phyloP scores from a whole-genome alignment of 768 basidiomycete species.

The Russula olivacea region DNA sequence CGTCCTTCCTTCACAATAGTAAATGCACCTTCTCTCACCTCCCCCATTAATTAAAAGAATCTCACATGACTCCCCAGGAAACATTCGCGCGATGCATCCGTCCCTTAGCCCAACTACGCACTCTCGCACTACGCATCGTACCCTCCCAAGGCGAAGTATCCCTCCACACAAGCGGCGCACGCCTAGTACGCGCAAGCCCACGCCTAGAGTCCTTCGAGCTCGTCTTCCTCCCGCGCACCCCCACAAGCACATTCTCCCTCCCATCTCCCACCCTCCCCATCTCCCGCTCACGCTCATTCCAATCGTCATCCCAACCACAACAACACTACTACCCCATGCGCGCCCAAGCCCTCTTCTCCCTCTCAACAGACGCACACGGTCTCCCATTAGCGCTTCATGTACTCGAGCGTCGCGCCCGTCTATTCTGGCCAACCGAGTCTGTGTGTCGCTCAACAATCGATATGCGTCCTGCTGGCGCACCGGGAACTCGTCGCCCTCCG shows the following conservation, averaged over 20 bases:
- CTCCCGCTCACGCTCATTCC: not conserved
- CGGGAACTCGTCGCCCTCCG: slow-evolving; percentile 14
- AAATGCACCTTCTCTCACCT: slow-evolving; percentile 25
- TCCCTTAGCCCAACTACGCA: slow-evolving; percentile 56
- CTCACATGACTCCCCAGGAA: slow-evolving; percentile 37
- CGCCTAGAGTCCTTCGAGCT: slow-evolving; percentile 59
- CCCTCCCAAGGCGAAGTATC: slow-evolving; percentile 59
- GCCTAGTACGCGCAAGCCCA: slow-evolving; percentile 61
- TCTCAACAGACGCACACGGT: slow-evolving; percentile 20
- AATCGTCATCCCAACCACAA: not conserved
- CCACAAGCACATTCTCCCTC: slow-evolving; percentile 35
- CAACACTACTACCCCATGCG: not conserved
- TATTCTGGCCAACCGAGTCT: not conserved
- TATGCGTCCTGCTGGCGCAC: slow-evolving; percentile 20
- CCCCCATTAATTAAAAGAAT: not conserved
- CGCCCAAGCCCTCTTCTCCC: slow-evolving; percentile 17
- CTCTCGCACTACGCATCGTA: slow-evolving; percentile 58
- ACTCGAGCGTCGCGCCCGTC: slow-evolving; percentile 9
- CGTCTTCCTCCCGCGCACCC: slow-evolving; percentile 50
- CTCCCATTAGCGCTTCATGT: slow-evolving; percentile 22
- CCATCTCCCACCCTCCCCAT: not conserved
- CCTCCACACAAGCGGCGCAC: slow-evolving; percentile 51
- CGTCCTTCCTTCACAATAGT: slow-evolving; percentile 72
- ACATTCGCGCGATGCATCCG: slow-evolving; percentile 58
- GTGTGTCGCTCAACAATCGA: slow-evolving; percentile 8